phyloP scores from a whole-genome alignment of 495 filamentous ascomycete genomes.

The Penicillium coprophilum region DNA sequence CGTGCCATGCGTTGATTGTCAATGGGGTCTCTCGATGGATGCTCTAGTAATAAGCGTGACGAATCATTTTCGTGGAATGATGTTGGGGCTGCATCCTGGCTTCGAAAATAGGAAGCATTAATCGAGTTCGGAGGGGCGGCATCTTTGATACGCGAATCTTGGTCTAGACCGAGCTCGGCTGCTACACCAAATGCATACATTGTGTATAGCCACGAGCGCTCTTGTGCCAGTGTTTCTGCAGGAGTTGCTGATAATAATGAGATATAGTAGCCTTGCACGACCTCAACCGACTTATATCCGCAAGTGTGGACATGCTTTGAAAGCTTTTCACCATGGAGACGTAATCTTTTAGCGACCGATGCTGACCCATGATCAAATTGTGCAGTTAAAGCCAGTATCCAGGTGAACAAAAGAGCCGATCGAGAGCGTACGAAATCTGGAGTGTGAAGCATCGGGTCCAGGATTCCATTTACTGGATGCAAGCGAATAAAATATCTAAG shows the following conservation, averaged over 20 bases:
- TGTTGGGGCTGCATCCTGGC: not conserved
- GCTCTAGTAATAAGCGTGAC: not conserved
- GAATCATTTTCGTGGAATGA: not conserved
- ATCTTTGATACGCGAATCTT: conserved; percentile 2
- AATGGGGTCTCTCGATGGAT: not conserved
- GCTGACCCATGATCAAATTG: conserved; percentile 56
- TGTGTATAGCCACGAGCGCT: conserved; percentile 31
- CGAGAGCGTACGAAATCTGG: conserved; percentile 57
- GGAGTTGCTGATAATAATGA: conserved; percentile 29
- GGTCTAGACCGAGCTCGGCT: conserved; percentile 27
- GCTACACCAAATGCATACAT: conserved; percentile 32
- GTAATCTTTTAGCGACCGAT: conserved; percentile 56
- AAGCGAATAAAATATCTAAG: conserved; percentile 61
- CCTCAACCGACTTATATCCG: conserved; percentile 63
- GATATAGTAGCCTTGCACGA: conserved; percentile 46
- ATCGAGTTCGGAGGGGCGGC: not conserved
- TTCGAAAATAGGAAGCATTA: not conserved
- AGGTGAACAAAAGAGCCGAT: conserved; percentile 64
- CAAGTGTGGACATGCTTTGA: conserved; percentile 56
- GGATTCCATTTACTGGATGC: conserved; percentile 63
- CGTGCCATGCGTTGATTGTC: conserved; percentile 17
- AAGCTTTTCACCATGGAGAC: conserved; percentile 58
- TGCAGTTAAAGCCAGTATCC: conserved; percentile 59
- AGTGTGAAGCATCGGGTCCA: conserved; percentile 61
- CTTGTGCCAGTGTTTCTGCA: conserved; percentile 23